Evolutionary conservation across 345 rosid species (phyloP), one percentile per base, ranked within the genome.

Genomic region (Boechera stricta): DNA sequence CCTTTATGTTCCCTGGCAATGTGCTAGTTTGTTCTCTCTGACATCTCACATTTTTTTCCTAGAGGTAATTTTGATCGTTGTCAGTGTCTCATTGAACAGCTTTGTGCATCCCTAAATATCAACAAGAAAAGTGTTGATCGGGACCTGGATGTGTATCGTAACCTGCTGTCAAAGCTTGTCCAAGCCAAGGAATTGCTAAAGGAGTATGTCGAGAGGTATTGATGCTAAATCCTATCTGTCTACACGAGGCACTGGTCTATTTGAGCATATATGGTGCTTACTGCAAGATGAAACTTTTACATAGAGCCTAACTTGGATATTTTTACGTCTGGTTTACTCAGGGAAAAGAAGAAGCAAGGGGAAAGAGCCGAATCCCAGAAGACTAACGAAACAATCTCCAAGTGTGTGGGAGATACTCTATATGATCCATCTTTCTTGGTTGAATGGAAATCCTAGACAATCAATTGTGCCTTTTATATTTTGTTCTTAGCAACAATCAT

Each of bases 131-230:
- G 96, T 70, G 97, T 92, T 74, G 99, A 95, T 48, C 88, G 99
- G 32, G 98, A 95, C 84, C 96, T 95, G 8, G 99, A 92, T 79
- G 98, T 95, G 57, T 95, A 95, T 75, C 97, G 98, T 65, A 91
- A 91, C 84, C 83, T 95, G 72, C 94, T 95, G 26, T 87, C 96
- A 47, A 95, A 95, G 80, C 85, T 95, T 87, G 98, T 95, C 81
- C 99, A 95, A 82, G 97, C 99, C 15, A 95, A 92, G 80, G 99
- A 95, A 81, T 79, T 95, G 77, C 91, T 92, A 10, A 95, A 81
- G 89, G 99, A 95, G 83, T 95, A 91, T 80, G 84, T 95, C 41
- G 94, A 83, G 26, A 92, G 99, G 99, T 95, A 79, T 18, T 61
- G 44, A 35, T 51, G 4, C 51, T 49, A 3, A 65, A 11, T 48